Evolutionary conservation across 495 filamentous ascomycete genomes (phyloP).

Genomic region (Hyaloscypha variabilis): DNA sequence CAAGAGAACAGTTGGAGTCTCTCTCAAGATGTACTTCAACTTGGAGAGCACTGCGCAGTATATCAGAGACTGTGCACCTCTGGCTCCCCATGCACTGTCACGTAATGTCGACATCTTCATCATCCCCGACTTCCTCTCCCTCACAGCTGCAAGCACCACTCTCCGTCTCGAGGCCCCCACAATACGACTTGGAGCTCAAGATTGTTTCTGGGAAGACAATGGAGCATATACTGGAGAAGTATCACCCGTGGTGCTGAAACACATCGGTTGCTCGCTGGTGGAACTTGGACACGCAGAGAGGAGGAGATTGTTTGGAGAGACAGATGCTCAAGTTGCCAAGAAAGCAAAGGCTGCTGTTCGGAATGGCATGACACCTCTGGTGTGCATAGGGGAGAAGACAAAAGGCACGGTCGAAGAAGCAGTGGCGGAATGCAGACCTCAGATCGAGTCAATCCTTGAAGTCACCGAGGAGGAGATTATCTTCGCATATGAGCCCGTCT

Average conservation of each 20-base stretch:
- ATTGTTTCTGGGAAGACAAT: constrained; percentile 64
- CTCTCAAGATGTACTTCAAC: constrained; percentile 85
- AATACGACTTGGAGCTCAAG: constrained; percentile 74
- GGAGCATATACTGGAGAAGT: constrained; percentile 81
- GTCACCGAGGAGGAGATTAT: constrained; percentile 66
- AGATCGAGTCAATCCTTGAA: constrained; percentile 63
- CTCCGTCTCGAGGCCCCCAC: constrained; percentile 43
- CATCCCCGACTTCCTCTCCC: constrained; percentile 74
- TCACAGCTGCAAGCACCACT: constrained; percentile 58
- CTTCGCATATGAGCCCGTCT: constrained; percentile 87
- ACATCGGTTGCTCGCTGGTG: constrained; percentile 69
- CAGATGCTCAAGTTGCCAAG: constrained; percentile 58
- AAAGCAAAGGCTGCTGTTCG: constrained; percentile 69
- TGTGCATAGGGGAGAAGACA: constrained; percentile 75
- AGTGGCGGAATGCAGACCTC: constrained; percentile 62
- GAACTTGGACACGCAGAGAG: constrained; percentile 84
- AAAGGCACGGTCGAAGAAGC: constrained; percentile 56
- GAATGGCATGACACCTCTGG: constrained; percentile 73
- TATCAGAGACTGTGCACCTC: constrained; percentile 45
- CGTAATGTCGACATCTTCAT: constrained; percentile 58
- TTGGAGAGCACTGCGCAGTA: constrained; percentile 64
- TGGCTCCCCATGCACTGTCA: constrained; percentile 36
- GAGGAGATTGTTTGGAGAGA: constrained; percentile 68
- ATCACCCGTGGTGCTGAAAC: constrained; percentile 63
- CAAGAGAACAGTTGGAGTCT: constrained; percentile 75